Evolutionary conservation across 495 filamentous ascomycete species (phyloP).

Genomic region (Jackrogersella minutella): DNA sequence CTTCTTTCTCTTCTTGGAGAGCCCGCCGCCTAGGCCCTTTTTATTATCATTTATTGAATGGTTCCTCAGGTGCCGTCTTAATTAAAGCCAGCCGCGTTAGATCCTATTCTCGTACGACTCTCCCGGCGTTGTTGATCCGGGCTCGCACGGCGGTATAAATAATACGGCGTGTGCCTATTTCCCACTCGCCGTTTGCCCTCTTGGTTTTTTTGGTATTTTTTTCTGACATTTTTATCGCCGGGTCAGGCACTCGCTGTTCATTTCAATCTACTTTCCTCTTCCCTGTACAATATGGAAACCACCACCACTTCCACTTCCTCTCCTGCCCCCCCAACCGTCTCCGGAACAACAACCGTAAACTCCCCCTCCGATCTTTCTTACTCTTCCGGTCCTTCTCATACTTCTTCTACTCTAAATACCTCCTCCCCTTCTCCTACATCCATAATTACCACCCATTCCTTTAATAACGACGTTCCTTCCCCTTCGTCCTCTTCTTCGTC

Average conservation of each 20-base stretch:
- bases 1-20: neutral
- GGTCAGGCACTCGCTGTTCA: conserved; percentile 8
- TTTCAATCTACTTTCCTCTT: conserved; percentile 7
- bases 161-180: conserved; percentile 35
- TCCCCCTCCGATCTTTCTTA: conserved; percentile 39
- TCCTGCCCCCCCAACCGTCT: conserved; percentile 23
- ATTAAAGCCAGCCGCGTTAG: conserved; percentile 3
- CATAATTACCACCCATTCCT: neutral
- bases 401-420: conserved; percentile 34
- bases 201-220: conserved; percentile 18
- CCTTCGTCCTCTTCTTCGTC: conserved; percentile 7
- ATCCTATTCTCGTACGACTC: conserved; percentile 11
- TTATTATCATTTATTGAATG: neutral
- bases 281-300: conserved; percentile 37
- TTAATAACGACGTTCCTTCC: conserved; percentile 19
- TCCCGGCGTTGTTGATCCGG: conserved; percentile 17
- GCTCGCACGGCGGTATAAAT: conserved; percentile 32
- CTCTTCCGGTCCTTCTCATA: conserved; percentile 30
- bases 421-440: conserved; percentile 27
- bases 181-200: conserved; percentile 37
- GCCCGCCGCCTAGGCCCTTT: neutral
- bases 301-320: neutral
- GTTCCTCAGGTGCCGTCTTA: neutral
- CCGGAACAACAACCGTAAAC: conserved; percentile 13
- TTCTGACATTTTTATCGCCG: conserved; percentile 28